Evolutionary conservation across 176 grass and related monocot species (phyloP), one percentile per base, ranked within the genome.

Genomic region (Saccharum spontaneum): DNA sequence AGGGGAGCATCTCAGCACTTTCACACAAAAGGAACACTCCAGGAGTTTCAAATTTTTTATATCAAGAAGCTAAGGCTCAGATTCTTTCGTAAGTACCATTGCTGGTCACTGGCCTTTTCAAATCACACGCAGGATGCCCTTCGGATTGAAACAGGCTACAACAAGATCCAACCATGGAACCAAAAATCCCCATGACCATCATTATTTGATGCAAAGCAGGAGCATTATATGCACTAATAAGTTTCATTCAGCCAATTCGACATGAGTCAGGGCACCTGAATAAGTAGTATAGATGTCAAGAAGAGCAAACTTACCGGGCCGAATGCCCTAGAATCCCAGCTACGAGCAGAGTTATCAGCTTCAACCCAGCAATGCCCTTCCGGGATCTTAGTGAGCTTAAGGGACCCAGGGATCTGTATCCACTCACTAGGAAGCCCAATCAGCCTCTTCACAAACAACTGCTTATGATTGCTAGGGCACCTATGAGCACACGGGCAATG

Each of bases 341-440:
- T 98, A 36, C 23, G 36, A 33, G 71, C 54, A 69, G 89, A 44
- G 69, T 98, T 98, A 90, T 98, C 96, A 70, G 93, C 96, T 92
- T 98, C 96, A 86, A 95, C 88, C 91, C 96, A 98, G 78, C 93
- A 95, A 83, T 95, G 91, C 36, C 96, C 96, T 70, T 82, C 69
- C 18, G 89, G 91, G 59, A 98, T 80, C 76, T 93, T 93, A 49
- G 93, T 40, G 77, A 94, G 81, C 30, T 92, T 88, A 36, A 40
- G 66, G 23, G 89, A 87, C 11, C 81, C 83, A 39, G 91, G 96
- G 62, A 90, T 26, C 83, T 86, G 87, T 52, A 98, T 69, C 91
- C 87, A 92, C 52, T 98, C 96, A 61, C 93, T 91, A 22, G 96
- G 96, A 57, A 98, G 86, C 6, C 80, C 96, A 80, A 98, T 95